phyloP scores from a whole-genome alignment of 768 basidiomycete genomes.

The Porpolomopsis calyptriformis region DNA sequence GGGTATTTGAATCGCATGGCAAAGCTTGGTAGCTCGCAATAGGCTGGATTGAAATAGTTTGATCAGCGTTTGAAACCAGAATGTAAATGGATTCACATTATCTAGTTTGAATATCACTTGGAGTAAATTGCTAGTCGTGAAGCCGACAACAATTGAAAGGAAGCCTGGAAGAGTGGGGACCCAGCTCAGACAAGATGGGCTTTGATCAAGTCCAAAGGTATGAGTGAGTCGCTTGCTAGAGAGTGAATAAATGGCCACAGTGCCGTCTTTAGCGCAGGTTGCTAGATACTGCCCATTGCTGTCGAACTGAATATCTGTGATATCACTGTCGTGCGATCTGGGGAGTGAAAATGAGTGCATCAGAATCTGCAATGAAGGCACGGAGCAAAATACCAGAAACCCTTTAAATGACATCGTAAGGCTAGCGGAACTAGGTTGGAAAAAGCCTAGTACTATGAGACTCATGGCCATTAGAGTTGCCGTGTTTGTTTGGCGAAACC shows the following conservation, averaged over 20 bases:
- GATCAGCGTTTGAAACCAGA: neutral
- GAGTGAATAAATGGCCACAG: neutral
- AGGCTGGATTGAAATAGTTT: neutral
- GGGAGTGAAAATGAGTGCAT: neutral
- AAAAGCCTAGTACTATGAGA: too few relatives aligned
- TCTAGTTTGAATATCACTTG: neutral
- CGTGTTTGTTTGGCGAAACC: too few relatives aligned
- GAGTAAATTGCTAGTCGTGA: neutral
- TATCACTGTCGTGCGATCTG: neutral
- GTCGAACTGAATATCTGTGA: neutral
- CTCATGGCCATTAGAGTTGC: too few relatives aligned
- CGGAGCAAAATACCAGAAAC: too few relatives aligned
- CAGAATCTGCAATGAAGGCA: too few relatives aligned
- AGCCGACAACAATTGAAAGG: neutral
- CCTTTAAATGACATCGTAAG: too few relatives aligned
- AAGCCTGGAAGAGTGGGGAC: neutral
- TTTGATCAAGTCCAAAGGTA: neutral
- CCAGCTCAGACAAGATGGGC: neutral
- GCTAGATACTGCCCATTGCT: neutral
- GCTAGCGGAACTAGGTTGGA: too few relatives aligned
- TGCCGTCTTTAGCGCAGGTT: neutral
- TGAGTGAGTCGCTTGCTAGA: neutral
- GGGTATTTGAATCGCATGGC: neutral
- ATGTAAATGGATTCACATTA: neutral
- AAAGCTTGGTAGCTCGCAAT: neutral